Base-by-base conservation (phyloP, 805 yeast genomes). In the Metschnikowia bowlesiae region DNA sequence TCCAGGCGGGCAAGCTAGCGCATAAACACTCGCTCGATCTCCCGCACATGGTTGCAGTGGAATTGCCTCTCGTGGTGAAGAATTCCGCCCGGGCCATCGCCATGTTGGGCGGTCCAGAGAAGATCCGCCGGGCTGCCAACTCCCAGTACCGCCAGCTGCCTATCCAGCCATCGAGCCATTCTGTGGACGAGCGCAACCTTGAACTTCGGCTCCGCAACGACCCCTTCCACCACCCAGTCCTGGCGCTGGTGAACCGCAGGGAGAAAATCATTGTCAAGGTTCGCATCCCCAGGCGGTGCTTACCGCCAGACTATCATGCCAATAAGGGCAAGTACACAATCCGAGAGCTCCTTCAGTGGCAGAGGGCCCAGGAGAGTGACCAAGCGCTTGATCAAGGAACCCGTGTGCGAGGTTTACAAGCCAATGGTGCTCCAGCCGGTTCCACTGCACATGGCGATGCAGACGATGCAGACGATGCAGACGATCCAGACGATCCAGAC, bases 1-100 rank as follows among this genome's bases (percentile, higher is more conserved):
- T 6, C 16, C 36, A 33, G 13, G 16, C 16, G 55, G 51, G 48
- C 37, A 44, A 48, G 14, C 45, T 44, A 29, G 88, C 87, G 1
- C 74, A 76, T 43, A 80, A 77, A 55, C 78, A 77, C 61, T 77
- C 86, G 9, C 66, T 88, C 61, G 94, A 87, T 57, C 75, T 87
- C 1, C 94, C 96, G 8, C 82, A 83, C 57, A 82, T 82, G 26
- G 75, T 87, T 4, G 79, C 91, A 2, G 78, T 91, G 14, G 97
- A 91, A 61, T 75, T 86, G 52, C 97, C 97, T 0, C 67, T 89
- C 31, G 74, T 76, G 14, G 91, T 91, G 7, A 74, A 75, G 36
- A 76, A 90, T 62, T 68, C 79, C 0, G 77, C 75, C 16, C 76
- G 74, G 44, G 96, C 96, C 0, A 65, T 90, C 9, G 65, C 67